A percentile compares a stretch with the other conserved stretches of the same genome.
Conservation (phyloP, 805 yeast genomes). For the Phaffomyces opuntiae region DNA sequence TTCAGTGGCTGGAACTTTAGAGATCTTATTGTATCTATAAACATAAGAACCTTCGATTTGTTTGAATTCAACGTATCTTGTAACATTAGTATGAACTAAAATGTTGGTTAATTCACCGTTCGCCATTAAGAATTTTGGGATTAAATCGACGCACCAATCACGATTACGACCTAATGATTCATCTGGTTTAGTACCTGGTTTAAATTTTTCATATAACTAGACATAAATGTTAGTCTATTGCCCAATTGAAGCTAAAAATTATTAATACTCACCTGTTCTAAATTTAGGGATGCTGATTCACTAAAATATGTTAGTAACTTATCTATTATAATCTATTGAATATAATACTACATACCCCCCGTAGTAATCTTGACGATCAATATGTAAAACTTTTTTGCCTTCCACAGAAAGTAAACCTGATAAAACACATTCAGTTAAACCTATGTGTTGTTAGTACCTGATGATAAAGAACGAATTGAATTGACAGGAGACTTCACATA, state of each 20-base stretch:
- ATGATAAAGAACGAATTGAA: too few relatives aligned
- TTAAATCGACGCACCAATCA: slow-evolving; percentile 96
- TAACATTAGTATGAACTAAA: slow-evolving; percentile 91
- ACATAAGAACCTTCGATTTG: slow-evolving; percentile 96
- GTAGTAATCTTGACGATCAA: slow-evolving; percentile 92
- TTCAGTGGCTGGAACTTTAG: slow-evolving; percentile 92
- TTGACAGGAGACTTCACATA: neutral
- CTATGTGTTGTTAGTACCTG: slow-evolving; percentile 28
- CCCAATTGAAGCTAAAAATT: neutral
- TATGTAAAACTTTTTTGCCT: slow-evolving; percentile 94
- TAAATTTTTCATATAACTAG: slow-evolving; percentile 74
- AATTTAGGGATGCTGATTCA: slow-evolving; percentile 78
- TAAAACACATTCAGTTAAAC: slow-evolving; percentile 93
- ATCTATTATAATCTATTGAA: slow-evolving; percentile 18
- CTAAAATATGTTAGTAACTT: slow-evolving; percentile 12
- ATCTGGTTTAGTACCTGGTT: slow-evolving; percentile 64
- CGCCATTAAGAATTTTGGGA: slow-evolving; percentile 96
- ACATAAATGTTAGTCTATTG: slow-evolving; percentile 8
- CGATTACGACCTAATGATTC: slow-evolving; percentile 79
- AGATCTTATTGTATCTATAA: slow-evolving; percentile 74
- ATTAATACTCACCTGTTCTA: slow-evolving; percentile 37
- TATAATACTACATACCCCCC: slow-evolving; percentile 42
- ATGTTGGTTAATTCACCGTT: slow-evolving; percentile 96
- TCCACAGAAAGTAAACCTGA: slow-evolving; percentile 95
- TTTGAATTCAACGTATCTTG: slow-evolving; percentile 92